Percentiles rank a stretch among this genome's conserved stretches.
Evolutionary conservation across 495 filamentous ascomycete genomes (phyloP).

Genomic region (Jackrogersella minutella): DNA sequence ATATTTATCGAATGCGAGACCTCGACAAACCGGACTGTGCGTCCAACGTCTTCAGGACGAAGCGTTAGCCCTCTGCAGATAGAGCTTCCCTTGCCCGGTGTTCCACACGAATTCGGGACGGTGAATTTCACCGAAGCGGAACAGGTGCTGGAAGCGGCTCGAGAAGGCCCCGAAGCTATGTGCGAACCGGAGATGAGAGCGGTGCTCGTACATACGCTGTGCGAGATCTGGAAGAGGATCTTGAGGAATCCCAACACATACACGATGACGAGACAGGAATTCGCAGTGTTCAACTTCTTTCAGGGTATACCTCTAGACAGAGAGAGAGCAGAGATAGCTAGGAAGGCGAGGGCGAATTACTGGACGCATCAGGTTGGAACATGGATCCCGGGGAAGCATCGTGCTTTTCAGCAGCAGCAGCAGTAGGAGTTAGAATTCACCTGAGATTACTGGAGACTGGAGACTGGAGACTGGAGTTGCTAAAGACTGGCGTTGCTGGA

Average conservation of each 20-base stretch:
- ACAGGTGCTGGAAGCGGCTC: constrained; percentile 71
- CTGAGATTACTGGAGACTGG: too few species aligned
- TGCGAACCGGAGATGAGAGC: constrained; percentile 59
- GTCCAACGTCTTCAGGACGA: background rate
- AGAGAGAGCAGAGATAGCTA: constrained; percentile 39
- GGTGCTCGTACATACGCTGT: constrained; percentile 65
- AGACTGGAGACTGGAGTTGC: too few species aligned
- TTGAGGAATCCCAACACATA: constrained; percentile 66
- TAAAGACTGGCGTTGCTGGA: too few species aligned
- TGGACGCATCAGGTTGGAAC: constrained; percentile 45
- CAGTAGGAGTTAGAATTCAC: background rate
- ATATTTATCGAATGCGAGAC: too few species aligned
- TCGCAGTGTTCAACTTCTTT: constrained; percentile 81
- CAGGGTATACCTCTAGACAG: constrained; percentile 40
- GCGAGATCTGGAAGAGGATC: constrained; percentile 69
- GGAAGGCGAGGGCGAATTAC: constrained; percentile 55
- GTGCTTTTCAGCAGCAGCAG: background rate
- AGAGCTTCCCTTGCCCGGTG: too few species aligned
- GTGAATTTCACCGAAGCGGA: constrained; percentile 41
- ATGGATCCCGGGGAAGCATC: background rate
- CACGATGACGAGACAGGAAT: constrained; percentile 73
- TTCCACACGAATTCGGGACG: too few species aligned
- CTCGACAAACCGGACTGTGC: too few species aligned
- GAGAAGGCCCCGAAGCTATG: constrained; percentile 66
- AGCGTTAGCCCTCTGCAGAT: background rate